phyloP scores from a whole-genome alignment of 2,329 filamentous ascomycete species.

The Hypoxylon sp. region DNA sequence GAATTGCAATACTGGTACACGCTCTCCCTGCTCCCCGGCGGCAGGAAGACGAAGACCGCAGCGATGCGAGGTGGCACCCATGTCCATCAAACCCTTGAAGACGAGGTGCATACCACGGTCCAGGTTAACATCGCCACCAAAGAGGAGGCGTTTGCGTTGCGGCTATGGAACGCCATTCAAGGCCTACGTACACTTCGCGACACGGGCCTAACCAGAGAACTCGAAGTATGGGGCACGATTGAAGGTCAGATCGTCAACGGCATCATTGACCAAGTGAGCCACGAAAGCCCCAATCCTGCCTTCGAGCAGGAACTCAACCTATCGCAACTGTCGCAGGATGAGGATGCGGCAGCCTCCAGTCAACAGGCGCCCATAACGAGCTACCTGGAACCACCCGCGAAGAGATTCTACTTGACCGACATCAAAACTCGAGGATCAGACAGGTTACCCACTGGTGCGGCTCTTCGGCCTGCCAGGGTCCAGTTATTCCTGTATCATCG shows the following conservation, averaged over 20 bases:
- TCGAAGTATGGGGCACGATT: constrained; percentile 87
- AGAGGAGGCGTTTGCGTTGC: constrained; percentile 85
- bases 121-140: constrained; percentile 76
- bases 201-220: constrained; percentile 77
- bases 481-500: constrained; percentile 92
- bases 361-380: constrained; percentile 56
- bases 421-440: constrained; percentile 82
- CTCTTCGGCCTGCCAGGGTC: constrained; percentile 80
- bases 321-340: constrained; percentile 51
- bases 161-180: constrained; percentile 92
- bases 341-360: constrained; percentile 37
- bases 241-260: constrained; percentile 88
- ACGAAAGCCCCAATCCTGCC: constrained; percentile 77
- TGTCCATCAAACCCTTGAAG: constrained; percentile 86
- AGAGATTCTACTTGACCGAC: constrained; percentile 80
- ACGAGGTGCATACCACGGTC: constrained; percentile 84
- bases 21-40: constrained; percentile 76
- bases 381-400: constrained; percentile 53
- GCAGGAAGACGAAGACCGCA: constrained; percentile 77
- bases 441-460: constrained; percentile 72
- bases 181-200: constrained; percentile 80
- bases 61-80: constrained; percentile 87
- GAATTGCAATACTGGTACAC: constrained; percentile 94
- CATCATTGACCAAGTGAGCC: constrained; percentile 87
- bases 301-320: constrained; percentile 71